Base-by-base conservation (phyloP, 306 rosid genomes). In the Casuarina glauca region DNA sequence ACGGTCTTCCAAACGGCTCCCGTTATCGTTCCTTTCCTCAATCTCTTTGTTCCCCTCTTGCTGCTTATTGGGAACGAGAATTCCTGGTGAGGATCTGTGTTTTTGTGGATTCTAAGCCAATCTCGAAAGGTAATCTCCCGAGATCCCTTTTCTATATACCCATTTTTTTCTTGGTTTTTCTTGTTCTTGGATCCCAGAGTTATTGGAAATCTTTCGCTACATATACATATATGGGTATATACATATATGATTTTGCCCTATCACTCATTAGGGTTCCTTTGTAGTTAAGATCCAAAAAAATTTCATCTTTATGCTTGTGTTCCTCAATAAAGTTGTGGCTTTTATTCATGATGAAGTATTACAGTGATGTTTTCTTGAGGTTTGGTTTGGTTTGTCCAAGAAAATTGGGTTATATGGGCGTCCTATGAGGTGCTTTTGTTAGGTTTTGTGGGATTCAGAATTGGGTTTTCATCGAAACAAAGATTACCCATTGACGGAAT, bases 61-160 rank as follows among this genome's bases (percentile, higher is more conserved):
- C 50, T n/a, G 26, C 13, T 52, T 38, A 17, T 76, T 76, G 73
- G 32, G 39, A 13, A 62, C 11, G 62, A 38, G 79, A 35, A 60
- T 74, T 58, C 19, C 35, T 48, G 53, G 46, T 54, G 44, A 74
- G 32, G 70, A 36, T 74, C 70, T 74, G 42, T 57, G 44, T 74
- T 45, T 46, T 26, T 60, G 70, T 74, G 70, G 70, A 61, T 74
- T 74, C 70, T 43, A 74, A 61, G 46, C 70, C 70, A 44, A 44
- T 74, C 78, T 58, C 13, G 4, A 46, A 44, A 74, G 78, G 78
- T 74, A 45, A 74, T 74, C 60, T 70, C 12, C 78, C 19, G 20
- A 58, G 41, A 74, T 60, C 78, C 78, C 38, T 26, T 15, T 17
- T 32, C 61, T 60, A 20, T 46, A 11, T 60, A 61, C 51, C 38